Evolutionary conservation across 805 yeast genomes (phyloP).

Genomic region (Kuraishia molischiana): DNA sequence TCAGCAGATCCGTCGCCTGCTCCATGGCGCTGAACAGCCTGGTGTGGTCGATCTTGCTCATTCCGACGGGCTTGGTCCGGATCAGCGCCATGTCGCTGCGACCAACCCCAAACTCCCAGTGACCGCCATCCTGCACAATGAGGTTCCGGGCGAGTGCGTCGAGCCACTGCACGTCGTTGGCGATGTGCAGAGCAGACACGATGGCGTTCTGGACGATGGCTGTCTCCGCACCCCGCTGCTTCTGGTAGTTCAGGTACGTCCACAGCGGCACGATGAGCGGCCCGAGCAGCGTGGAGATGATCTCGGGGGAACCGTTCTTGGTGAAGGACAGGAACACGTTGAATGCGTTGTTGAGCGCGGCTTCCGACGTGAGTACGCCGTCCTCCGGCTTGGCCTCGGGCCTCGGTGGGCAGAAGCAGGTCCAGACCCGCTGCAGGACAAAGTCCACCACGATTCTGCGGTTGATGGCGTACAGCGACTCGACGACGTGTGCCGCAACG

Average conservation of each 20-base stretch:
- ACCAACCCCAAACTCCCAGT: slow-evolving; percentile 34
- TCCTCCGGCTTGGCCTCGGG: slow-evolving; percentile 10
- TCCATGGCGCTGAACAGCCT: slow-evolving; percentile 35
- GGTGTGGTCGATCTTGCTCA: slow-evolving; percentile 10
- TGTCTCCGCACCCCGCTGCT: slow-evolving; percentile 18
- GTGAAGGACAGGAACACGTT: slow-evolving; percentile 59
- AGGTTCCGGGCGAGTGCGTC: slow-evolving; percentile 24
- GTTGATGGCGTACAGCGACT: slow-evolving; percentile 41
- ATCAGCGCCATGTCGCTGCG: slow-evolving; percentile 22
- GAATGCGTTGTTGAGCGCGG: slow-evolving; percentile 47
- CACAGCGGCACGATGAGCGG: slow-evolving; percentile 25
- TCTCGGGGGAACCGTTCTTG: slow-evolving; percentile 27
- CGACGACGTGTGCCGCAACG: slow-evolving; percentile 45
- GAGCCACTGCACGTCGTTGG: slow-evolving; percentile 14
- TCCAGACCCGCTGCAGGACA: slow-evolving; percentile 41
- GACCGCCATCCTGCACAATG: slow-evolving; percentile 18
- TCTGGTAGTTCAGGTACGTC: slow-evolving; percentile 32
- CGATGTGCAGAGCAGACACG: slow-evolving; percentile 19
- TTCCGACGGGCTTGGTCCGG: slow-evolving; percentile 7
- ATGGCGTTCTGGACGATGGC: slow-evolving; percentile 27
- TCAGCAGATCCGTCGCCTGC: slow-evolving; percentile 26
- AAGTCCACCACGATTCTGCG: slow-evolving; percentile 46
- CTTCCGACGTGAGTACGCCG: slow-evolving; percentile 29
- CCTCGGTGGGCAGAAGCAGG: slow-evolving; percentile 26
- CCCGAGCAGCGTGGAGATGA: slow-evolving; percentile 21